Percentiles rank a stretch among this genome's conserved stretches.
Conservation (phyloP, 2,329 filamentous ascomycete species). For the Coniochaeta sp. region DNA sequence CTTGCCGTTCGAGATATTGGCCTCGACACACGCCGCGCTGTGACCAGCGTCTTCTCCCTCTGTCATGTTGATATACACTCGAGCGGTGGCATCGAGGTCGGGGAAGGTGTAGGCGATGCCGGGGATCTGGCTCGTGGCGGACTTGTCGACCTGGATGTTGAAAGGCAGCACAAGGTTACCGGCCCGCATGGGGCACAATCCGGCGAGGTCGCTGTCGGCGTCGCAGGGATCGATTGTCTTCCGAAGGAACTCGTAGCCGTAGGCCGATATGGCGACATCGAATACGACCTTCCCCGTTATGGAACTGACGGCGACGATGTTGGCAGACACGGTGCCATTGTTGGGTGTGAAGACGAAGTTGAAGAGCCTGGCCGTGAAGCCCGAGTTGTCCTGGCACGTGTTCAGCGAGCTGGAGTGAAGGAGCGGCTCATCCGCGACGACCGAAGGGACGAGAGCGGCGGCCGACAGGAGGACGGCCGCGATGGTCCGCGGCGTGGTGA, state of each 20-base stretch:
- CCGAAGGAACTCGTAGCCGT: constrained; percentile 61
- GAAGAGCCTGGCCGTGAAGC: constrained; percentile 74
- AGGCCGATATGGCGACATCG: constrained; percentile 62
- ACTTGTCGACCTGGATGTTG: constrained; percentile 49
- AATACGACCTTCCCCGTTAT: constrained; percentile 69
- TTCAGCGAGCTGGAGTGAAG: constrained; percentile 53
- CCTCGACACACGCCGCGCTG: constrained; percentile 71
- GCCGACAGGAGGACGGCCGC: background rate
- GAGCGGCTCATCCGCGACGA: constrained; percentile 14
- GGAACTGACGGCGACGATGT: constrained; percentile 65
- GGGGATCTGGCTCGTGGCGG: constrained; percentile 57
- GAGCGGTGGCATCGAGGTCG: constrained; percentile 72
- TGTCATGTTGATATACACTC: constrained; percentile 64
- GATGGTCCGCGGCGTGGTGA: background rate
- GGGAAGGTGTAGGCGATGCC: constrained; percentile 75
- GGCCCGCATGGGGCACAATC: constrained; percentile 75
- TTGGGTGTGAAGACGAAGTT: constrained; percentile 63
- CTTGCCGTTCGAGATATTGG: constrained; percentile 73
- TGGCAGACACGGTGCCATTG: constrained; percentile 57
- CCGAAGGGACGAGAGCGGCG: constrained; percentile 12
- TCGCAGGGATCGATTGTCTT: constrained; percentile 63
- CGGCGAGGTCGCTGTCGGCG: constrained; percentile 40
- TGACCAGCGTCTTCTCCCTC: constrained; percentile 34
- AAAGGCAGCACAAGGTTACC: constrained; percentile 49
- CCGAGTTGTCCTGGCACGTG: constrained; percentile 68